Evolutionary conservation across 108 stramenopile species (phyloP), one percentile per base, ranked within the genome.

Genomic region (Cyclotella baltica): DNA sequence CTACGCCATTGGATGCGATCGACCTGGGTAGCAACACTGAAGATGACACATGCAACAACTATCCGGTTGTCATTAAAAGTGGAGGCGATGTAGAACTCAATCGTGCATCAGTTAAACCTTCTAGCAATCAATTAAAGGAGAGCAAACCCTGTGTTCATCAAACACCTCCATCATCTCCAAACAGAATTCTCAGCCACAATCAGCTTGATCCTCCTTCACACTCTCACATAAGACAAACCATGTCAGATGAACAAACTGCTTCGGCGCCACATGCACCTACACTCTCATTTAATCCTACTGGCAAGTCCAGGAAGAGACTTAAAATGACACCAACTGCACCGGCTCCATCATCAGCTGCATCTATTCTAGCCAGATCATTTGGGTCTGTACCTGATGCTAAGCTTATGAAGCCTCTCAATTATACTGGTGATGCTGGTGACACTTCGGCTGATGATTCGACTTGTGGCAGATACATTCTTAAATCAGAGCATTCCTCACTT

Each of bases 11-110:
- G 18, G 77, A 62, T 61, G 70, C 34, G 22, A 55, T 67, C 31
- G 72, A 37, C 18, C 36, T 66, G 51, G 72, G 33, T 36, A 70
- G 48, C 31, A 53, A 80, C 50, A 40, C 58, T 33, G 77, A 78
- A 23, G 68, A 47, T 33, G 64, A 75, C 33, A 5, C 0, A 28
- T 52, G 47, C 68, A 69, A 72, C 35, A 43, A 2, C 8, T 13
- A 4, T 64, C 63, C 0, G 46, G 63, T 64, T 27, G 63, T 34
- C 55, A 25, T 23, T 48, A 6, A 48, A 2, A n/a, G n/a, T 48
- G 6, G 6, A 33, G 3, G 31, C 1, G 59, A 13, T 34, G 31
- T 31, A 16, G n/a, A 61, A 61, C n/a, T 6, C 25, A 55, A 22
- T 2, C 11, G 22, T 6, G 25, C 20, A 27, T 25, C 23, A 10